Base-by-base conservation (phyloP, 208 protist genomes). In the Phytomonas sp. region DNA sequence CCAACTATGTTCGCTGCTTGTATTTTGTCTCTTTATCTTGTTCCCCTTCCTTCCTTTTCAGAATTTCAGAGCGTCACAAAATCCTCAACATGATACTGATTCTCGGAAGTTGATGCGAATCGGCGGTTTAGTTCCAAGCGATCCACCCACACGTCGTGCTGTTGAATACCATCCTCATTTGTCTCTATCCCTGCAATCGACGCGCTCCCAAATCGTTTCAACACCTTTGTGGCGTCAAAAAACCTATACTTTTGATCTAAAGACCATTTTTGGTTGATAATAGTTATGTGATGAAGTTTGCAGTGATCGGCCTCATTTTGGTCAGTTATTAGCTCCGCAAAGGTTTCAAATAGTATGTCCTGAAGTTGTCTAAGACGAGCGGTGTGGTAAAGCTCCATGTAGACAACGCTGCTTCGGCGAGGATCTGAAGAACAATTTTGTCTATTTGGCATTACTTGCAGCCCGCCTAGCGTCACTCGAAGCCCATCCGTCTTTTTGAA, bases 221-320 rank as follows among this genome's bases (percentile, higher is more conserved):
- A 56, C 19, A 56, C 45, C 45, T 26, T 19, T 26, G 45, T 56
- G 11, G 45, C 45, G 7, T 56, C 45, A 26, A 56, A 56, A 0
- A 56, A 26, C 23, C 19, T 16, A 26, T 1, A 26, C 19, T 56
- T 56, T 19, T 12, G 45, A 56, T 56, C 45, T 26, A 19, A 56
- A 5, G 79, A 68, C 87, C 90, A 95, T 69, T 93, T 93, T 37
- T 78, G 88, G 64, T 93, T 92, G 69, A 95, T 74, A 19, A 95
- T 66, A 29, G 90, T 95, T 72, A 89, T 79, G 72, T 95, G 90
- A 66, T 91, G 49, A 29, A 80, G 34, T 52, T 78, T 79, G 19
- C 64, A 72, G 31, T 74, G 74, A 42, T 79, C 77, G 26, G 68
- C 74, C 60, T 77, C 83, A 37, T 61, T 59, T 30, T 71, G 70